These are phyloP conservation scores for Lathyrus oleraceus DNA, from an alignment of 306 rosid species.

Conservation along the genomic window DNA sequence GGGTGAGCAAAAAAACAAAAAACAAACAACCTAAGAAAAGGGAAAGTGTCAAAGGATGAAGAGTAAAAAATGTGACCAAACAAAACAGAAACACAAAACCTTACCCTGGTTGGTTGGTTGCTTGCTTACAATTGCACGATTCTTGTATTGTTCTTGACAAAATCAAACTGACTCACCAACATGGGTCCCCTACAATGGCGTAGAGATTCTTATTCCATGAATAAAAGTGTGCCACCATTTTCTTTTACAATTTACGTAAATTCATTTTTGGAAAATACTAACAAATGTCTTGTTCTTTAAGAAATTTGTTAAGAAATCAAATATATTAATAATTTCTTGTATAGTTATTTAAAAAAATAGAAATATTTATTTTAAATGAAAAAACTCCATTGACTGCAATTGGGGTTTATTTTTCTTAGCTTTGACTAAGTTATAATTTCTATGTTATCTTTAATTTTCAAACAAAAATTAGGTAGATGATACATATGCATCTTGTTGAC, in stretches of 20 bases:
- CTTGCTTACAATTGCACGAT: conserved; percentile 41
- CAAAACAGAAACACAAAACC: background rate
- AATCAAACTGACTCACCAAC: conserved; percentile 32
- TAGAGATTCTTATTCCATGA: background rate
- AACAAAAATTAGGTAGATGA: background rate
- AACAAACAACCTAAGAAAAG: background rate
- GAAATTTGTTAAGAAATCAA: too few species aligned
- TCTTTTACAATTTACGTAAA: too few species aligned
- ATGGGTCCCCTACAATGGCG: conserved; percentile 26
- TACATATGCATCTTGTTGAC: background rate
- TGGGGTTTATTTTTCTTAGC: background rate
- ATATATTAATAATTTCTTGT: too few species aligned
- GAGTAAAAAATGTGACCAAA: conserved; percentile 34
- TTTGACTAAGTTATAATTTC: background rate
- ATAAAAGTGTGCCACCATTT: too few species aligned
- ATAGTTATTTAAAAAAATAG: too few species aligned
- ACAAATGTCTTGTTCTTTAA: too few species aligned
- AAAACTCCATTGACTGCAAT: too few species aligned
- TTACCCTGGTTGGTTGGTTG: conserved; percentile 4
- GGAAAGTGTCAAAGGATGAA: conserved; percentile 8
- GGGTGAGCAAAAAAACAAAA: background rate
- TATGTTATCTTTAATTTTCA: background rate
- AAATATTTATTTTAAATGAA: too few species aligned
- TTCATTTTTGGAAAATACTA: too few species aligned
- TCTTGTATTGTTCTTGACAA: background rate